Evolutionary conservation across 2,329 filamentous ascomycete genomes (phyloP).

Genomic region (Trichophaea hybrida): DNA sequence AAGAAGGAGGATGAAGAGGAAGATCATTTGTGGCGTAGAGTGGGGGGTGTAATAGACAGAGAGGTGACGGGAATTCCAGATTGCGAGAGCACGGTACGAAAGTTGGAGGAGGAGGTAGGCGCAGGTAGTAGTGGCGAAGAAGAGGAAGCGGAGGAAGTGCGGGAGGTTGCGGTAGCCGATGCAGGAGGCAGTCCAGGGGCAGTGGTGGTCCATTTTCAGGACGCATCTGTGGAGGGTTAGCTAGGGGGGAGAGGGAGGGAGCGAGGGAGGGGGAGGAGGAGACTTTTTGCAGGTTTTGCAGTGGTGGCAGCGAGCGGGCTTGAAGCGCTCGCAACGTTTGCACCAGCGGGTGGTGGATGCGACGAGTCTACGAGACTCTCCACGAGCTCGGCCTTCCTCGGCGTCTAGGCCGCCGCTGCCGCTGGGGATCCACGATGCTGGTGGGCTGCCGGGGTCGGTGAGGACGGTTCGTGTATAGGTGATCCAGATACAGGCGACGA

Average conservation of each 20-base stretch:
- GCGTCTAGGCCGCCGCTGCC: constrained; percentile 23
- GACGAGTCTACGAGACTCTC: constrained; percentile 7
- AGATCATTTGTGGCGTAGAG: constrained; percentile 42
- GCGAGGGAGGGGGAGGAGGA: constrained; percentile 4
- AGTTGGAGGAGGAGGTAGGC: constrained; percentile 48
- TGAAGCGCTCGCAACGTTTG: constrained; percentile 57
- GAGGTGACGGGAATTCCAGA: constrained; percentile 53
- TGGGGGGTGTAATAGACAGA: constrained; percentile 57
- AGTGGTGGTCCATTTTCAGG: constrained; percentile 75
- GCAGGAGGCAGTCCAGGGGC: constrained; percentile 72
- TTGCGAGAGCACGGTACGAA: constrained; percentile 41
- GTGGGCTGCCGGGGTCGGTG: constrained; percentile 35
- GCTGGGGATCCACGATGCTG: background rate
- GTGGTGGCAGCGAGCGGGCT: constrained; percentile 67
- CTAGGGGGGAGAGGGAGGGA: background rate
- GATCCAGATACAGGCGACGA: constrained; percentile 50
- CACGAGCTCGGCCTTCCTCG: constrained; percentile 13
- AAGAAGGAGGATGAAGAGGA: constrained; percentile 47
- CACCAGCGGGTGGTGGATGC: constrained; percentile 45
- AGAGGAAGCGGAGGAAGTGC: constrained; percentile 65
- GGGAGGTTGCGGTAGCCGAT: constrained; percentile 70
- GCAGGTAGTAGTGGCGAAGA: constrained; percentile 52
- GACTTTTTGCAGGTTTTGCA: constrained; percentile 58
- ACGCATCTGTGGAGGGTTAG: constrained; percentile 41
- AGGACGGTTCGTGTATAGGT: constrained; percentile 48